Conservation (phyloP, 2,329 filamentous ascomycete species). For the Cytospora paraplurivora region DNA sequence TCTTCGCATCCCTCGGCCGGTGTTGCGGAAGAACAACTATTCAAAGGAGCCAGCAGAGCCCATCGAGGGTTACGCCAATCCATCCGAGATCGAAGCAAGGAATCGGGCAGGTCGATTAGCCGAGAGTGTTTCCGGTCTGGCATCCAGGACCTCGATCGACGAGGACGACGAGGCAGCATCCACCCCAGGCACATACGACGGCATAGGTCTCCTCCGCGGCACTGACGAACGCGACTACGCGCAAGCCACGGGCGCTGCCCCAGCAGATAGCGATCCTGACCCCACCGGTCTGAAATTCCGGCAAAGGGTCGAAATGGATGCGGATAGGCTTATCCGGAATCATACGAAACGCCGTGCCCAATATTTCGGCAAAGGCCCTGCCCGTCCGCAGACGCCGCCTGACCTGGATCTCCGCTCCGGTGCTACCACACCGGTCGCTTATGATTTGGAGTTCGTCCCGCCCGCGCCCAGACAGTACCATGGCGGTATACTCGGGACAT, state of each 20-base stretch:
- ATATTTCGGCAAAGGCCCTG: background rate
- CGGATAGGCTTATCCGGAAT: constrained; percentile 25
- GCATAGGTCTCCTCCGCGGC: constrained; percentile 9
- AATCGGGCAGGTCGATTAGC: constrained; percentile 41
- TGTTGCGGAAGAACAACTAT: constrained; percentile 33
- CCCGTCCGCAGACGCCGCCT: background rate
- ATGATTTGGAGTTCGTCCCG: constrained; percentile 62
- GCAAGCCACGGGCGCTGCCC: constrained; percentile 13
- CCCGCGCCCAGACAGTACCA: constrained; percentile 69
- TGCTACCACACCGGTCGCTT: constrained; percentile 50
- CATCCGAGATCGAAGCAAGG: constrained; percentile 40
- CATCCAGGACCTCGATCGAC: constrained; percentile 36
- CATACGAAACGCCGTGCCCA: constrained; percentile 23
- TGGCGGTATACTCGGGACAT: constrained; percentile 70
- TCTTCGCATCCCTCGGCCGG: constrained; percentile 33
- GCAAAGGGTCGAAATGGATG: constrained; percentile 24
- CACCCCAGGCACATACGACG: constrained; percentile 6
- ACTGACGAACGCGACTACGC: constrained; percentile 16
- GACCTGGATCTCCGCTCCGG: constrained; percentile 32
- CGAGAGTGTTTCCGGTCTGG: constrained; percentile 37
- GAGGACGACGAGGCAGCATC: constrained; percentile 19
- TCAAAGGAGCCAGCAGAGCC: constrained; percentile 29
- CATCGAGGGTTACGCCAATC: constrained; percentile 28
- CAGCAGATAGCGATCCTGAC: constrained; percentile 8
- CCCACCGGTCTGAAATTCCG: constrained; percentile 22